Evolutionary conservation across 2,329 filamentous ascomycete species (phyloP), one percentile per base, ranked within the genome.

Genomic region (Chalara sp.): DNA sequence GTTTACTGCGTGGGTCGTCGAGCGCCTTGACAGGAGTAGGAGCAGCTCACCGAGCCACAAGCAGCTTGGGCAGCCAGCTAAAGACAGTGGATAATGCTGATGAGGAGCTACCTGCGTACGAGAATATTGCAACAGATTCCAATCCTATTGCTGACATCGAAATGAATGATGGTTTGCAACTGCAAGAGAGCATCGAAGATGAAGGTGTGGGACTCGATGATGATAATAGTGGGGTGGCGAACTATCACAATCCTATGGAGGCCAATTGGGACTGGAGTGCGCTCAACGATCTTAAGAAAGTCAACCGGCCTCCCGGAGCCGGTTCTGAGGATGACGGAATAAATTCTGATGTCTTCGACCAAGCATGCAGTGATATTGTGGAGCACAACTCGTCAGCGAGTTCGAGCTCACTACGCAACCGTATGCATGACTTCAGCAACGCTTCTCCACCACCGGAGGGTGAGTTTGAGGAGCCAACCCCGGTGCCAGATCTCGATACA

Each of bases 21-120:
- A 89, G 86, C 86, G 86, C 80, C 80, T 88, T 79, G 78, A 78
- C 69, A 79, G 83, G 76, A 88, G 83, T 76, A 79, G 86, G 70
- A 89, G 86, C 76, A 83, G 81, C 70, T 86, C 83, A 69, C 81
- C 35, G 35, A n/a, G 66, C 76, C 76, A 66, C 72, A 79, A 68
- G 77, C 78, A 70, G 76, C 78, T 66, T 83, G 79, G 79, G 78
- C 78, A 54, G 52, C 60, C 57, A 35, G 54, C 60, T 51, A 59
- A 63, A 39, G 55, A 63, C 57, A 50, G 46, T 60, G 54, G 59
- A 63, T 35, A 53, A 53, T 42, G 54, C 47, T 44, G 48, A 63
- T 53, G 59, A 65, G 40, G 50, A 46, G 28, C 50, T 58, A 5
- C 64, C 62, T 39, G 40, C 50, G 21, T 64, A 66, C 50, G 35